Percentiles rank a stretch among this genome's conserved stretches.
Conservation (phyloP, 306 rosid species). For the Lathyrus oleraceus region DNA sequence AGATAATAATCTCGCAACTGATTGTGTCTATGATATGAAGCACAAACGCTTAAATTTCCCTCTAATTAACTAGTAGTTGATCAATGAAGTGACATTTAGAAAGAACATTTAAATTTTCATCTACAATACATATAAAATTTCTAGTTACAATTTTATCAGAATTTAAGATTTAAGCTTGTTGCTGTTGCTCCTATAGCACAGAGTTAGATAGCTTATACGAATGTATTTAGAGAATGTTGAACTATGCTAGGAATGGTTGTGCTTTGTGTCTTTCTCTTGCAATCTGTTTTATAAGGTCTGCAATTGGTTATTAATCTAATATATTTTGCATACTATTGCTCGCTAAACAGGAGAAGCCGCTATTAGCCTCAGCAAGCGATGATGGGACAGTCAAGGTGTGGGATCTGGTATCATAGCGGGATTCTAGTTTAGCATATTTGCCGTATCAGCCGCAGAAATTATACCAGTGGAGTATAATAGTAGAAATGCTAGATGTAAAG, state of each 20-base stretch:
- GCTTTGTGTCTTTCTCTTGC: conserved; percentile 23
- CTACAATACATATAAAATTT: not conserved
- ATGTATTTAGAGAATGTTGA: conserved; percentile 21
- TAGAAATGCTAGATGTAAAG: conserved; percentile 34
- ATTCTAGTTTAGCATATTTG: conserved; percentile 39
- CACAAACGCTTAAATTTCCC: conserved; percentile 5
- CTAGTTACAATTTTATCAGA: not conserved
- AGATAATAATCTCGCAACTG: conserved; percentile 6
- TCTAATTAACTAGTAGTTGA: conserved; percentile 1
- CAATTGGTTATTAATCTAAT: conserved; percentile 2
- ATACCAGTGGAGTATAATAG: conserved; percentile 38
- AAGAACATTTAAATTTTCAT: conserved; percentile 14
- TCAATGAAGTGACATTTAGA: not conserved
- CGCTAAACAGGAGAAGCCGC: conserved; percentile 61
- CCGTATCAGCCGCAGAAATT: conserved; percentile 35
- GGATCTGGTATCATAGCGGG: conserved; percentile 66
- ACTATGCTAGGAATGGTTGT: conserved; percentile 24
- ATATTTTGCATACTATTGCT: not conserved
- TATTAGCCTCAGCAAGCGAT: conserved; percentile 85
- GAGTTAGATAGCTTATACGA: not conserved
- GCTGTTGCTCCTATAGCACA: conserved; percentile 1
- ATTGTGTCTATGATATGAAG: conserved; percentile 25
- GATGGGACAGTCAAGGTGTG: conserved; percentile 85
- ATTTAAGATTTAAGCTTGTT: not conserved
- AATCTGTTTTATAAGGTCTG: too few relatives aligned